A percentile compares a stretch with the other conserved stretches of the same genome.
phyloP scores from a whole-genome alignment of 139 green algal genomes.

The Eudorina sp. region DNA sequence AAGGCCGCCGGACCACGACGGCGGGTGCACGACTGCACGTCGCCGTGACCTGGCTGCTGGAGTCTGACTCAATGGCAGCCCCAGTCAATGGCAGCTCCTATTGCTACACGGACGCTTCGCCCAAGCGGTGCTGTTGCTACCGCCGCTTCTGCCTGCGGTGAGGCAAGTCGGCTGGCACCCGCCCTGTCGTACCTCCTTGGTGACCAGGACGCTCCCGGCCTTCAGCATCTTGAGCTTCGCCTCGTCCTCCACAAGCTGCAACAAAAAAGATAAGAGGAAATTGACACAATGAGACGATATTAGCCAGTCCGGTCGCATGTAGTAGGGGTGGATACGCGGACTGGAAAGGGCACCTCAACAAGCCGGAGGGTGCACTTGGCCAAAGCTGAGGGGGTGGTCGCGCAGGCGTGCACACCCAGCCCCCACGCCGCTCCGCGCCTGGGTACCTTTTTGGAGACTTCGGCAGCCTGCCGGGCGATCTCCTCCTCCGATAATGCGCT shows the following conservation, averaged over 20 bases:
- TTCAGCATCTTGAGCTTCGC: constrained; percentile 49
- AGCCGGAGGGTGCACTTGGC: too few relatives aligned
- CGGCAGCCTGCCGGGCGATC: background rate
- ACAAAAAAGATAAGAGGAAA: too few relatives aligned
- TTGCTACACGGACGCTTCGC: too few relatives aligned
- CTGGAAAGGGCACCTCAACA: too few relatives aligned
- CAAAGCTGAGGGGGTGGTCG: too few relatives aligned
- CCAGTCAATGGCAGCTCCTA: too few relatives aligned
- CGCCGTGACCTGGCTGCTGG: too few relatives aligned
- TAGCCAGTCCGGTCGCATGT: too few relatives aligned
- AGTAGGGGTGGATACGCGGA: too few relatives aligned
- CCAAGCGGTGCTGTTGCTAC: background rate
- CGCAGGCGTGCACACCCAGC: too few relatives aligned
- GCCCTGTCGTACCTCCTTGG: constrained; percentile 17
- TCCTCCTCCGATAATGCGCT: constrained; percentile 10
- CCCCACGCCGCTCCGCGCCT: background rate
- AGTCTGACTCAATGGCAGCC: too few relatives aligned
- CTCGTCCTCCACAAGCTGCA: constrained; percentile 39
- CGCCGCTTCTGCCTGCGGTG: background rate
- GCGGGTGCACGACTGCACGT: background rate
- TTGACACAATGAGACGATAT: too few relatives aligned
- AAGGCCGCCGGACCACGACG: background rate
- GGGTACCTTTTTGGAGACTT: constrained; percentile 22
- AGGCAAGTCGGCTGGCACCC: background rate
- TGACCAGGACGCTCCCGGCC: constrained; percentile 46